Percentiles rank a stretch among this genome's conserved stretches.
Conservation (phyloP, 345 rosid genomes). For the Heritiera fomes region DNA sequence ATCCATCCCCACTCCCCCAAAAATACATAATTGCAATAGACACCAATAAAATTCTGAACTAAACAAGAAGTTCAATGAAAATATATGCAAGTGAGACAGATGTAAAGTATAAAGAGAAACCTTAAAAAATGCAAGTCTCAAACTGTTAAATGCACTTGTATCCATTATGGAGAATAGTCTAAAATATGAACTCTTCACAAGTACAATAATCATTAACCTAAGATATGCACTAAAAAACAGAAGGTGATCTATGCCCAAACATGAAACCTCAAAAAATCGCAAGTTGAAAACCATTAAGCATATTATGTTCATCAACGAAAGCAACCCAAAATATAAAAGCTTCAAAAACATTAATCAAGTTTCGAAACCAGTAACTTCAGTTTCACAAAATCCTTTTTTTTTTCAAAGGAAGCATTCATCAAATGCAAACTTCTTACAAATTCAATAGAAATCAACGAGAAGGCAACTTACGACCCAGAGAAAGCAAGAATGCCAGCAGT, state of each 20-base stretch:
- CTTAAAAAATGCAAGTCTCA: background rate
- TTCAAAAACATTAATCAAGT: background rate
- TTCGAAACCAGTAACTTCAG: background rate
- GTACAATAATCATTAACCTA: background rate
- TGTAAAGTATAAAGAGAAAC: no score
- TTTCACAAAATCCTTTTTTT: background rate
- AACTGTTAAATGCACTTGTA: background rate
- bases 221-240: background rate
- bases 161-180: background rate
- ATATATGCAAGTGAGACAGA: no score
- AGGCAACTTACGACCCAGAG: slow-evolving; percentile 80
- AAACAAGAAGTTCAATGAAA: no score
- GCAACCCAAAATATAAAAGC: background rate
- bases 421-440: background rate
- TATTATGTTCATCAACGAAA: background rate
- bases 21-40: no score
- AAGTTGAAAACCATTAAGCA: background rate
- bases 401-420: slow-evolving; percentile 7
- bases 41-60: no score
- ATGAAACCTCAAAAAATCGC: background rate
- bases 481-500: slow-evolving; percentile 80
- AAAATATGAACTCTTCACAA: background rate
- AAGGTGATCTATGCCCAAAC: background rate
- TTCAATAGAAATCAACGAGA: slow-evolving; percentile 6
- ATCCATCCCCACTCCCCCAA: no score